phyloP scores from a whole-genome alignment of 805 yeast species.

The Candida sakaeoensis region DNA sequence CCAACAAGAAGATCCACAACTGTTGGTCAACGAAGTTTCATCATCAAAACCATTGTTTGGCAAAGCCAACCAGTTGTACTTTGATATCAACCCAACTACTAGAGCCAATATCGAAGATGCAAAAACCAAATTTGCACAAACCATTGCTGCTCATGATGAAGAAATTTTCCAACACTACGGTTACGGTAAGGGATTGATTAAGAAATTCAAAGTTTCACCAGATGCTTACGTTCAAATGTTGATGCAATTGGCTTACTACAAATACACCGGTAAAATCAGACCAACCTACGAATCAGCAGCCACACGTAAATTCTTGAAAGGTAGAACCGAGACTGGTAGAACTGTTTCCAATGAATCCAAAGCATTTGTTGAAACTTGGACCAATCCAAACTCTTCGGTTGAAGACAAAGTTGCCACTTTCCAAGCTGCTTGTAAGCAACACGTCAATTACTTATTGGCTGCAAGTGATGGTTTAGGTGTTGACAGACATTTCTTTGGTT shows the following conservation, averaged over 20 bases:
- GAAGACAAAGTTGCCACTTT: conserved; percentile 63
- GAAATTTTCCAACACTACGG: conserved; percentile 78
- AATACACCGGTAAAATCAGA: conserved; percentile 70
- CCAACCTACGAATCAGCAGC: conserved; percentile 98
- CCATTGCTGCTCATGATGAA: conserved; percentile 67
- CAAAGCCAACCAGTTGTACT: conserved; percentile 32
- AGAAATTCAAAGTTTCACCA: conserved; percentile 81
- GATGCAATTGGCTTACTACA: conserved; percentile 86
- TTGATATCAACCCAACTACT: conserved; percentile 56
- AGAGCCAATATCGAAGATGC: conserved; percentile 54
- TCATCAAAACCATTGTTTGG: conserved; percentile 8
- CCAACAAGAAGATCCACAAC: conserved; percentile 35
- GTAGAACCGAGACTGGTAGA: conserved; percentile 93
- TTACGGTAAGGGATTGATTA: conserved; percentile 82
- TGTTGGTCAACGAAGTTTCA: conserved; percentile 25
- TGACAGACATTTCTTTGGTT: conserved; percentile 90
- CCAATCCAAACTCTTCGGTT: conserved; percentile 45
- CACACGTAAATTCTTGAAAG: conserved; percentile 81
- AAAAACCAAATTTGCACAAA: conserved; percentile 48
- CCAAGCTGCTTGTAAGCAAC: conserved; percentile 69
- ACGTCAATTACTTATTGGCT: conserved; percentile 64
- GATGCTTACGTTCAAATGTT: conserved; percentile 91
- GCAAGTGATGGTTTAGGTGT: conserved; percentile 88
- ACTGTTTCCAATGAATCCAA: conserved; percentile 71
- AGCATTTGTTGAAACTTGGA: conserved; percentile 72